phyloP scores from a whole-genome alignment of 768 basidiomycete genomes.

The Wakefieldia striispora region DNA sequence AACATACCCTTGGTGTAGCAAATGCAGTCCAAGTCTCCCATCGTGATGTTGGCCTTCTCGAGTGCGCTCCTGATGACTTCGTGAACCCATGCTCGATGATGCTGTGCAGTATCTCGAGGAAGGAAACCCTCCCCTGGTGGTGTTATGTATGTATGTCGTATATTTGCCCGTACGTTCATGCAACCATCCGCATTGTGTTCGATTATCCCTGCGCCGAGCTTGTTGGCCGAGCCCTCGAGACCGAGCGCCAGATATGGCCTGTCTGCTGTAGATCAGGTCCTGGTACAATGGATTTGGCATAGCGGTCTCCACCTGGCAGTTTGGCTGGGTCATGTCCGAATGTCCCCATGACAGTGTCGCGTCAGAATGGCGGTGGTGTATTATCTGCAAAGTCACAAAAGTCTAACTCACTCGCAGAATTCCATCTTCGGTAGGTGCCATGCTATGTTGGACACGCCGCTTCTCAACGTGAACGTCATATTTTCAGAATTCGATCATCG shows the following conservation, averaged over 20 bases:
- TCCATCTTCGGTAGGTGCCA: no score
- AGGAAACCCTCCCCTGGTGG: constrained; percentile 98
- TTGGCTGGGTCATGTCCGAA: constrained; percentile 26
- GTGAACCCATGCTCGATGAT: constrained; percentile 92
- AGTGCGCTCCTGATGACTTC: constrained; percentile 79
- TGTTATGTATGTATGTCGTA: constrained; percentile 98
- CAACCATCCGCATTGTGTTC: constrained; percentile 74
- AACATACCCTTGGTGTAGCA: constrained; percentile 91
- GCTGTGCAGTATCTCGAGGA: constrained; percentile 91
- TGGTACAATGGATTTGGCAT: constrained; percentile 10
- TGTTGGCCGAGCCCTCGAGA: constrained; percentile 97
- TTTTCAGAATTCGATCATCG: no score
- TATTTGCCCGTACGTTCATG: constrained; percentile 80
- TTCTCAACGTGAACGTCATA: no score
- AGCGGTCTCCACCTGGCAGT: constrained; percentile 30
- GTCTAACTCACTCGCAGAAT: no score
- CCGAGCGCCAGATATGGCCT: constrained; percentile 84
- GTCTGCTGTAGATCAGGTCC: constrained; percentile 39
- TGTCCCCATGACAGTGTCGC: constrained; percentile 7
- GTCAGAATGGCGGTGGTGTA: no score
- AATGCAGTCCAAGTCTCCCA: constrained; percentile 88
- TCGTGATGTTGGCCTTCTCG: constrained; percentile 58
- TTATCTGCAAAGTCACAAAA: no score
- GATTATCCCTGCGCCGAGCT: constrained; percentile 92
- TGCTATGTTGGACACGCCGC: no score